phyloP scores from a whole-genome alignment of 2,329 filamentous ascomycete species.

The Penicillium sp. region DNA sequence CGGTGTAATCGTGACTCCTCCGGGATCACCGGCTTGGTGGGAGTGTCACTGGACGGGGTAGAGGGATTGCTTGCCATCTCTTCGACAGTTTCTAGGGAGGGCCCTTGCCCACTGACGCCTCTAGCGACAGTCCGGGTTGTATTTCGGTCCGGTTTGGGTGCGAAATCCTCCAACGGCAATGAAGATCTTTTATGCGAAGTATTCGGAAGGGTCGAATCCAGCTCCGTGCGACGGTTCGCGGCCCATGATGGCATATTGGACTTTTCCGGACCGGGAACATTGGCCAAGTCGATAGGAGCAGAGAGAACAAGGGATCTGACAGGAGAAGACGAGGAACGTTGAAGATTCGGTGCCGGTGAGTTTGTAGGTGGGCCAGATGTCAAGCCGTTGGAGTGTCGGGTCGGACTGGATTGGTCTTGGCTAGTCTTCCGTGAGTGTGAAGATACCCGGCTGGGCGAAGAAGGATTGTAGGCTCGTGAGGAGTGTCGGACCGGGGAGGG shows the following conservation, averaged over 20 bases:
- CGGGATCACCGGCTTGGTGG: conserved; percentile 42
- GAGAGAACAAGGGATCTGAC: conserved; percentile 65
- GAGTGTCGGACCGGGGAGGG: conserved; percentile 46
- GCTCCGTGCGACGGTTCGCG: conserved; percentile 31
- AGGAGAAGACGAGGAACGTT: conserved; percentile 67
- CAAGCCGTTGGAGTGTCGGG: conserved; percentile 51
- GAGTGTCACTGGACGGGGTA: conserved; percentile 56
- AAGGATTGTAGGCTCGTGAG: conserved; percentile 32
- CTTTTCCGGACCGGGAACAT: conserved; percentile 66
- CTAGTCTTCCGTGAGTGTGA: conserved; percentile 66
- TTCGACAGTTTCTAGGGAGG: conserved; percentile 83
- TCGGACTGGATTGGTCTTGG: conserved; percentile 62
- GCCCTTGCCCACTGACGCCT: conserved; percentile 58
- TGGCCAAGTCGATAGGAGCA: conserved; percentile 62
- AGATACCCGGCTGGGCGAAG: conserved; percentile 35
- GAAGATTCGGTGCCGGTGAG: conserved; percentile 62
- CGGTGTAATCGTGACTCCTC: conserved; percentile 39
- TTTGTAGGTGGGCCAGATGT: conserved; percentile 38
- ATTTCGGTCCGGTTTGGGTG: conserved; percentile 39
- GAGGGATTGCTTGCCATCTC: conserved; percentile 75
- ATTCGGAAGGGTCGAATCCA: conserved; percentile 36
- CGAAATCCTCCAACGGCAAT: conserved; percentile 27
- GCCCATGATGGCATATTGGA: conserved; percentile 45
- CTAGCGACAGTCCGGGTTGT: conserved; percentile 56
- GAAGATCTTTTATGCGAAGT: conserved; percentile 38